Evolutionary conservation across 208 protist species (phyloP).

Genomic region (Leptomonas pyrrhocoris): DNA sequence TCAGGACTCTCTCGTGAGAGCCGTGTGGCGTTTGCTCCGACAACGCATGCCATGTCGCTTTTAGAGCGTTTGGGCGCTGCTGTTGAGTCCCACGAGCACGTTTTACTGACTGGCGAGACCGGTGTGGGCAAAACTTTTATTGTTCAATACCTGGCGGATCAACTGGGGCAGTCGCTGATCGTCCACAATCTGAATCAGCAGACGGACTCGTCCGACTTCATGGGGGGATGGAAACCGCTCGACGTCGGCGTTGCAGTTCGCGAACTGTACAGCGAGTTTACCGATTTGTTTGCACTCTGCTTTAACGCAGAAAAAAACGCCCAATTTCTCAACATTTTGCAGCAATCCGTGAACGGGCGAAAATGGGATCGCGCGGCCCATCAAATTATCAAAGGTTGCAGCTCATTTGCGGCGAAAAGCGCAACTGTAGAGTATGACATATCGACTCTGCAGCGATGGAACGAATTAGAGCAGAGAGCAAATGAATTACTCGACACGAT

Average conservation of each 20-base stretch:
- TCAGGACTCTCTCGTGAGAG: constrained; percentile 47
- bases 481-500: constrained; percentile 63
- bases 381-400: constrained; percentile 81
- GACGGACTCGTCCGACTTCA: constrained; percentile 98
- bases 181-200: constrained; percentile 99
- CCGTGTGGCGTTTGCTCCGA: constrained; percentile 94
- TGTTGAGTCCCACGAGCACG: constrained; percentile 94
- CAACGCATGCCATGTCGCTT: constrained; percentile 91
- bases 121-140: constrained; percentile 96
- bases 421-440: constrained; percentile 25
- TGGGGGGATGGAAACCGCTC: constrained; percentile 99
- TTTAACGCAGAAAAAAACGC: constrained; percentile 92
- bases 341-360: constrained; percentile 64
- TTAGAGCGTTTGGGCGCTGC: constrained; percentile 95
- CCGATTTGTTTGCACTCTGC: constrained; percentile 92
- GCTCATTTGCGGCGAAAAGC: constrained; percentile 68
- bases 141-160: constrained; percentile 91
- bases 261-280: constrained; percentile 87
- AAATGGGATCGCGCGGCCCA: constrained; percentile 59
- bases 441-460: constrained; percentile 54
- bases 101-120: constrained; percentile 99
- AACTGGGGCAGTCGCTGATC: constrained; percentile 92
- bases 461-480: constrained; percentile 45
- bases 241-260: constrained; percentile 87
- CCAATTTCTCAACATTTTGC: constrained; percentile 73